Conservation (phyloP, 2,329 filamentous ascomycete species). For the Tympanopsis confertula region DNA sequence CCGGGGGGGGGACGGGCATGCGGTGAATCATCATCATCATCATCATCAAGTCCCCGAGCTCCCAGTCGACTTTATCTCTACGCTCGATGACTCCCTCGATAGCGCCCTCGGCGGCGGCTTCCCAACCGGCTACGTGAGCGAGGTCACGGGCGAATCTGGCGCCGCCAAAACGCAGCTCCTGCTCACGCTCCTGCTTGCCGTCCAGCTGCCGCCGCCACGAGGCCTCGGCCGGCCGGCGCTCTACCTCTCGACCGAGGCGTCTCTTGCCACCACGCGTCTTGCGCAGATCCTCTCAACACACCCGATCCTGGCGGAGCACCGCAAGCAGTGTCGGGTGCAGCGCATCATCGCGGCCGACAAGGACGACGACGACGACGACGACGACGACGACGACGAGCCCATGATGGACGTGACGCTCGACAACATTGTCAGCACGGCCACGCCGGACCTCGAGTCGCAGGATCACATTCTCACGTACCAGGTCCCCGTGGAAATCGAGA, state of each 20-base stretch:
- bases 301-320: conserved; percentile 35
- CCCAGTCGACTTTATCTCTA: conserved; percentile 54
- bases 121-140: conserved; percentile 69
- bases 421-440: conserved; percentile 67
- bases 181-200: conserved; percentile 69
- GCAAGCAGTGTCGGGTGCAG: conserved; percentile 13
- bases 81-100: conserved; percentile 67
- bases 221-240: conserved; percentile 66
- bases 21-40: not conserved
- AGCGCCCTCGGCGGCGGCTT: conserved; percentile 65
- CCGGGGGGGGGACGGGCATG: not conserved
- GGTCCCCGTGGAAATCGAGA: conserved; percentile 70
- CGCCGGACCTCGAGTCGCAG: conserved; percentile 83
- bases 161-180: conserved; percentile 93
- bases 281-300: conserved; percentile 65
- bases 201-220: conserved; percentile 65
- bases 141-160: conserved; percentile 82
- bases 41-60: conserved; percentile 15
- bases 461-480: conserved; percentile 92
- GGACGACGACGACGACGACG: conserved; percentile 9
- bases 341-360: conserved; percentile 15
- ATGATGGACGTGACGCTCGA: conserved; percentile 41
- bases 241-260: conserved; percentile 88
- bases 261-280: conserved; percentile 71
- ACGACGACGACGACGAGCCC: not conserved